Evolutionary conservation across 208 protist species (phyloP).

Genomic region (Blastocrithidia nonstop): DNA sequence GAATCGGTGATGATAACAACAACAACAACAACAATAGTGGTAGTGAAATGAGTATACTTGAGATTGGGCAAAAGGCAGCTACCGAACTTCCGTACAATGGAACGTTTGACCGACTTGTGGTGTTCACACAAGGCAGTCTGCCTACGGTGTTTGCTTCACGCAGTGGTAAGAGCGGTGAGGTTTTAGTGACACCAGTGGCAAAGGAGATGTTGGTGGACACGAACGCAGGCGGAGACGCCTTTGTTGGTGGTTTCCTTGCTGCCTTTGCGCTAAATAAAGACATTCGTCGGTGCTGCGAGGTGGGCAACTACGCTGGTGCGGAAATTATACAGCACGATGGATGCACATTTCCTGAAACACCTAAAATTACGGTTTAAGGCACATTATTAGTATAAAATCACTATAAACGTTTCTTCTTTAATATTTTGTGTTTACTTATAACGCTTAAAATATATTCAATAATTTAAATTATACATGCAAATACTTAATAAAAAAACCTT

Average conservation of each 20-base stretch:
- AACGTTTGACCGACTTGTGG: conserved; percentile 67
- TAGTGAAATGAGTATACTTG: neutral
- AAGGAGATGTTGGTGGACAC: conserved; percentile 91
- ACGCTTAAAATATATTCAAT: neutral
- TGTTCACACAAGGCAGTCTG: conserved; percentile 91
- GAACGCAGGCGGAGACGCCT: conserved; percentile 96
- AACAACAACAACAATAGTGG: neutral
- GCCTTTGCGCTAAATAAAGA: conserved; percentile 32
- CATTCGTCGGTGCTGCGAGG: conserved; percentile 71
- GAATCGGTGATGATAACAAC: neutral
- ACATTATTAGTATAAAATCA: neutral
- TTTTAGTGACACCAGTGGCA: conserved; percentile 51
- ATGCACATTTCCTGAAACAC: conserved; percentile 85
- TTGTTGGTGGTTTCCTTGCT: conserved; percentile 96
- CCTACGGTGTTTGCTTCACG: conserved; percentile 72
- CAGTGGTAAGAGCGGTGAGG: conserved; percentile 13
- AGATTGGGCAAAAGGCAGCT: conserved; percentile 17
- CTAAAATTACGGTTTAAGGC: conserved; percentile 19
- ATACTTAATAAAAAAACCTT: conserved; percentile 1
- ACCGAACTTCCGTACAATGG: conserved; percentile 75
- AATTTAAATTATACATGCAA: neutral
- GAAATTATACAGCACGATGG: conserved; percentile 89
- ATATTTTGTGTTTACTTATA: neutral
- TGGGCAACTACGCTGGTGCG: conserved; percentile 82
- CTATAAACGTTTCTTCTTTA: neutral